Base-by-base conservation (phyloP, 305 asterid genomes). In the Fraxinus ornus region DNA sequence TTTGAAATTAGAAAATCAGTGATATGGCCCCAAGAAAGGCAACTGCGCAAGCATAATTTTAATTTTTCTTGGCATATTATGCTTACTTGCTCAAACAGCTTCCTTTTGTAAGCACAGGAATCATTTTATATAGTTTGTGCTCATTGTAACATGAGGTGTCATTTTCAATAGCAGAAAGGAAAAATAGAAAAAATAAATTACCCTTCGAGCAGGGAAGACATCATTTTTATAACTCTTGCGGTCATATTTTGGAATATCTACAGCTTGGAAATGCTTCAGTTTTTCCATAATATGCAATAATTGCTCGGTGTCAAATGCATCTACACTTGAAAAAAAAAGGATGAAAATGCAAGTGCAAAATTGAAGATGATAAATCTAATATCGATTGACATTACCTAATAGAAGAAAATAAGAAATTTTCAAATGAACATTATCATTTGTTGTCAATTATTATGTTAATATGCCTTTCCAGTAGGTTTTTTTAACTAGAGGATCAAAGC, bases 211-310 rank as follows among this genome's bases (percentile, higher is more conserved):
- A 39, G 97, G 98, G 86, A 90, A 90, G 83, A 88, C 82, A 62
- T 90, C 92, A 74, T 87, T 93, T 90, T 91, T 91, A 86, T 91
- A 97, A 87, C 91, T 94, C 92, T 90, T 94, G 93, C 88, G 94
- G 90, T 97, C 98, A 87, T 97, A 97, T 89, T 89, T 94, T 78
- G 98, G 96, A 86, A 95, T 90, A 87, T 97, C 97, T 76, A 95
- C 97, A 57, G 99, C 97, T 79, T 90, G 91, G 55, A 93, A 95
- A 71, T 87, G 91, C 88, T 90, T 97, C 87, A 97, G 75, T 81
- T 89, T 90, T 85, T 94, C 98, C 97, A 97, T 86, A 81, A 82
- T 85, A 77, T 82, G n/a, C 88, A 97, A 88, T 81, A 97, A 88
- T 60, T 92, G 87, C 71, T 93, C 97, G 0, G 94, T 93, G 89